Percentiles rank a stretch among this genome's conserved stretches.
These are phyloP conservation scores for Dryadomyces quercus-mongolicae DNA, from an alignment of 2,329 filamentous ascomycete genomes.

Conservation along the genomic window DNA sequence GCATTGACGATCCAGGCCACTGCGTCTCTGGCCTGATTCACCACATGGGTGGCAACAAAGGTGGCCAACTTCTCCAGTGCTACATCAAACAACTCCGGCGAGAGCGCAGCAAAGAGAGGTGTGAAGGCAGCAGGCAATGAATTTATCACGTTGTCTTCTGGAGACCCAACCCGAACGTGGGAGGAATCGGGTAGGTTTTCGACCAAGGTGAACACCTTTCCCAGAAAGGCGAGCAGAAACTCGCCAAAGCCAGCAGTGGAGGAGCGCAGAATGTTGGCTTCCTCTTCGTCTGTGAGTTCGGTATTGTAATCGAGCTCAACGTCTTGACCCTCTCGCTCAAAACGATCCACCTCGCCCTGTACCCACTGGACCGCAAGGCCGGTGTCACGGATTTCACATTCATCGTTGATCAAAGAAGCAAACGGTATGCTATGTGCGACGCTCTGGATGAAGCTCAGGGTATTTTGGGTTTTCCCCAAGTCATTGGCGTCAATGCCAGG, in stretches of 20 bases:
- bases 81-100: constrained; percentile 85
- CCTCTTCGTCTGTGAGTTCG: constrained; percentile 74
- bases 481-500: constrained; percentile 98
- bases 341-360: constrained; percentile 81
- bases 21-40: constrained; percentile 90
- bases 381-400: constrained; percentile 57
- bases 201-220: constrained; percentile 86
- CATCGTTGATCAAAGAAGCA: constrained; percentile 61
- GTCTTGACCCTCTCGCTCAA: constrained; percentile 78
- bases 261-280: constrained; percentile 78
- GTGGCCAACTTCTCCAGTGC: constrained; percentile 83
- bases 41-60: constrained; percentile 87
- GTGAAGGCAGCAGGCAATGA: constrained; percentile 84
- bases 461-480: constrained; percentile 89
- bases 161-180: constrained; percentile 76
- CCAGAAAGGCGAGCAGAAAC: constrained; percentile 81
- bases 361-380: constrained; percentile 85
- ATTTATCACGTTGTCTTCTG: constrained; percentile 95
- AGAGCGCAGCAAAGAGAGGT: constrained; percentile 80
- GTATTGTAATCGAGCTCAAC: constrained; percentile 75
- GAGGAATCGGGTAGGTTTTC: constrained; percentile 92
- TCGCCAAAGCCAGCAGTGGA: constrained; percentile 91
- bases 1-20: constrained; percentile 99
- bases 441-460: constrained; percentile 87
- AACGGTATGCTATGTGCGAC: constrained; percentile 96